Conservation (phyloP, 2,329 filamentous ascomycete species). For the Penicillium digitatum region DNA sequence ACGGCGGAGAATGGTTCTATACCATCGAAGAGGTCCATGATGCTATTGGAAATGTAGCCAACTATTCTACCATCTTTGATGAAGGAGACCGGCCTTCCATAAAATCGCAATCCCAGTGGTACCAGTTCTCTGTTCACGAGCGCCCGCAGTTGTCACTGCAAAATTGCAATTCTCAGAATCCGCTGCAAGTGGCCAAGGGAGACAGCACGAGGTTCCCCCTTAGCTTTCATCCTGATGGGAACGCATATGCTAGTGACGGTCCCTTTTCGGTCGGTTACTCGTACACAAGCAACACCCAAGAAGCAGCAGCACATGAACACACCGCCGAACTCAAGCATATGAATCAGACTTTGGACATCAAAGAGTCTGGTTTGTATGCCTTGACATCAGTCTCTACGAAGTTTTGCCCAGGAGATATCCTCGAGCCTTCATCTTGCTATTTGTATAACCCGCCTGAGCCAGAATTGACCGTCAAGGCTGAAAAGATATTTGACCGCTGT, state of each 20-base stretch:
- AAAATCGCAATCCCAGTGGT: constrained; percentile 62
- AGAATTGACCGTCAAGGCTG: constrained; percentile 65
- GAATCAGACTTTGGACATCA: constrained; percentile 63
- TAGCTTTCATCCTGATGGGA: constrained; percentile 61
- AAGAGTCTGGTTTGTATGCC: constrained; percentile 79
- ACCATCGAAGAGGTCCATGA: constrained; percentile 89
- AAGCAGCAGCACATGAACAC: constrained; percentile 55
- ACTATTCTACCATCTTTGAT: constrained; percentile 61
- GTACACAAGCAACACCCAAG: constrained; percentile 72
- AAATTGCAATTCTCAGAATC: constrained; percentile 74
- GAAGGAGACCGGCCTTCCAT: constrained; percentile 61
- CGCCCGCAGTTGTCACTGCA: constrained; percentile 68
- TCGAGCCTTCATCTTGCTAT: constrained; percentile 91
- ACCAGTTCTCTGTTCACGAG: constrained; percentile 81
- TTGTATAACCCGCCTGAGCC: constrained; percentile 89
- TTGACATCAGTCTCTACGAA: constrained; percentile 74
- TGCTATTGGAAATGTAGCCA: constrained; percentile 79
- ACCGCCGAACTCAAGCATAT: constrained; percentile 53
- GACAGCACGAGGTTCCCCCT: constrained; percentile 65
- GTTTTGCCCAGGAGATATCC: constrained; percentile 79
- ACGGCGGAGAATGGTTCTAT: constrained; percentile 80
- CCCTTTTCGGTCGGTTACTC: constrained; percentile 73
- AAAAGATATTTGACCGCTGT: constrained; percentile 90
- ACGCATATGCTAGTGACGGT: constrained; percentile 55
- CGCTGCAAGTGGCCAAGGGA: constrained; percentile 78